Base-by-base conservation (phyloP, 257 asterid genomes). In the Gentiana straminea region DNA sequence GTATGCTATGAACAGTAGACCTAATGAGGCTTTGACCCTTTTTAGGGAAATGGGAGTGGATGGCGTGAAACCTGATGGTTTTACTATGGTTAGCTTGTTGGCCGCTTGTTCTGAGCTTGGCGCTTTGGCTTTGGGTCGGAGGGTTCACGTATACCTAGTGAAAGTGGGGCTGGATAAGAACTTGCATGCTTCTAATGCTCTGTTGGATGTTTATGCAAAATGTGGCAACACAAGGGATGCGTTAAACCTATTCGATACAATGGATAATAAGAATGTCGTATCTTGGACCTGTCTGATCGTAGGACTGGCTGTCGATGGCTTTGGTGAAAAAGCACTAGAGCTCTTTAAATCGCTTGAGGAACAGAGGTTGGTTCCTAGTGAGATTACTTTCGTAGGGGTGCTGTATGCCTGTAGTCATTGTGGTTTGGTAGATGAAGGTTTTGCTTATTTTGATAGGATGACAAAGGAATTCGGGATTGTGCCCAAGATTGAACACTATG, bases 371-470 rank as follows among this genome's bases (percentile, higher is more conserved):
- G 69, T 67, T 45, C 92, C 94, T 2, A 78, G 67, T 8, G 94
- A 84, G 63, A 79, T 82, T 51, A 87, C 94, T 4, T 84, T 82
- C 44, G 75, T 84, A 1, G 96, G 96, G 57, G 93, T 87, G 61
- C 64, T 82, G 46, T 84, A 87, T 60, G 96, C 96, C 12, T 87
- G 96, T 57, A 87, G 96, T 61, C 94, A 87, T 68, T 84, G 94
- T 48, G 93, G 96, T 9, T 65, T 84, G 82, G 86, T 80, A 61
- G 84, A 84, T 33, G 78, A 82, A 63, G 93, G 89, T 55, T 84
- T 80, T 51, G 60, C 73, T 35, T 78, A 84, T 62, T 81, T 87
- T 3, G 74, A 80, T 15, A 84, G 64, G 73, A 84, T 87, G 96
- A 51, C 62, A 33, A 59, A 63, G 38, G 75, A 63, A 48, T 87